Conservation (phyloP, 257 asterid species). For the Solanum ossicruentum region DNA sequence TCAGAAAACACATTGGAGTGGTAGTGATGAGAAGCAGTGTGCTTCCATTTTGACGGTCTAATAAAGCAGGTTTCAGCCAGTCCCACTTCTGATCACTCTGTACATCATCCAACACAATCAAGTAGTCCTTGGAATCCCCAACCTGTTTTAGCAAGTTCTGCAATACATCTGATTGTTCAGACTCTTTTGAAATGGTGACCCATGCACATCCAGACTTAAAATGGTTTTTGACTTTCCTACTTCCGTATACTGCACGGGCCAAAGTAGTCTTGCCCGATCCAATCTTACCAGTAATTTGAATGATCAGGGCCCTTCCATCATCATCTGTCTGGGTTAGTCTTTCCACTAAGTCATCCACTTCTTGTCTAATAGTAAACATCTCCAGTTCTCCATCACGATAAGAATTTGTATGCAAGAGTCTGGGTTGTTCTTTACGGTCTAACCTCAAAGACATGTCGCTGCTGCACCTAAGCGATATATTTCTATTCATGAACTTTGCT, state of each 20-base stretch:
- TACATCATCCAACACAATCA: conserved; percentile 20
- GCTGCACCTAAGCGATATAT: neutral
- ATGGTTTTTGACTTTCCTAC: neutral
- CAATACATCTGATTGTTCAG: neutral
- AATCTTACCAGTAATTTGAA: conserved; percentile 10
- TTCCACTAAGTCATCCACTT: neutral
- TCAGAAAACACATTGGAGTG: neutral
- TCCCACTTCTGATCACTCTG: conserved; percentile 1
- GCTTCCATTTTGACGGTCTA: neutral
- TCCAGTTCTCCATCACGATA: conserved; percentile 1
- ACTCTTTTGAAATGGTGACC: conserved; percentile 4
- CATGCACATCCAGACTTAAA: conserved; percentile 8
- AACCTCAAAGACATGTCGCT: neutral
- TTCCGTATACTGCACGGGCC: conserved; percentile 12
- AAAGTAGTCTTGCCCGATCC: conserved; percentile 31
- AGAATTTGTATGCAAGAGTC: neutral
- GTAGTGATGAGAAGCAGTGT: conserved; percentile 10
- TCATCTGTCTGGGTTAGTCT: neutral
- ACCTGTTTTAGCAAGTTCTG: conserved; percentile 13
- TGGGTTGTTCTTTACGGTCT: neutral
- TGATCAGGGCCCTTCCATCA: neutral
- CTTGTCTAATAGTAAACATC: neutral
- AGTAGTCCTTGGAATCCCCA: conserved; percentile 1
- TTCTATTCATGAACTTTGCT: neutral
- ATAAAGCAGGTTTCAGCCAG: neutral